phyloP scores from a whole-genome alignment of 108 stramenopile species.

The Stephanodiscus minutulus region DNA sequence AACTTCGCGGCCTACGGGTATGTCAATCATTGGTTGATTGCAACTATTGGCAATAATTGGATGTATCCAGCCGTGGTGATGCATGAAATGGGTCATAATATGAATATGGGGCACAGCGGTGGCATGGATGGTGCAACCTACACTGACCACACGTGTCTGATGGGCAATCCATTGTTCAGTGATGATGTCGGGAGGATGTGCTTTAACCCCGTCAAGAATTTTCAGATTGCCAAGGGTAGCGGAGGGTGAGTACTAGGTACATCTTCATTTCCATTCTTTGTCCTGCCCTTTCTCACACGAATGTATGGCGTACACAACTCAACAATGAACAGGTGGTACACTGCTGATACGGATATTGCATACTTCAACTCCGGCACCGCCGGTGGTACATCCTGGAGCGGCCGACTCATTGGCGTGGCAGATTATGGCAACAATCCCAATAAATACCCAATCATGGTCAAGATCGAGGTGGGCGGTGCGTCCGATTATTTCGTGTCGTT shows the following conservation, averaged over 20 bases:
- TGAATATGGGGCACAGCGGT: constrained; percentile 27
- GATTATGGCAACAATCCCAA: constrained; percentile 19
- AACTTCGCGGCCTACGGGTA: constrained; percentile 35
- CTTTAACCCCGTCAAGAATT: constrained; percentile 42
- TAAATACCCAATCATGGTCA: constrained; percentile 19
- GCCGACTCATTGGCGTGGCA: constrained; percentile 10
- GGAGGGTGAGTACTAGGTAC: neutral
- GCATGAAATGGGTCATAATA: constrained; percentile 32
- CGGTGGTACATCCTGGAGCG: constrained; percentile 22
- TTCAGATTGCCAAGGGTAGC: constrained; percentile 23
- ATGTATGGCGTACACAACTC: neutral
- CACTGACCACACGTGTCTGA: constrained; percentile 25
- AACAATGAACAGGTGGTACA: constrained; percentile 23
- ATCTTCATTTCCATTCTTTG: neutral
- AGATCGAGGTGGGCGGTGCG: constrained; percentile 24
- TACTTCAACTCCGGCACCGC: constrained; percentile 17
- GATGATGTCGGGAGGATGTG: constrained; percentile 33
- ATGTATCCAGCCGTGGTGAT: constrained; percentile 16
- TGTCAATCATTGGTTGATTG: constrained; percentile 33
- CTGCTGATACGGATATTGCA: neutral
- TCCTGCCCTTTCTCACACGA: neutral
- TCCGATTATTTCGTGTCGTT: constrained; percentile 27
- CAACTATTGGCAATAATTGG: constrained; percentile 21
- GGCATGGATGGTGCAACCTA: constrained; percentile 23
- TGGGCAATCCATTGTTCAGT: constrained; percentile 25